These are phyloP conservation scores for Malassezia obtusa DNA, from an alignment of 1,284 basidiomycete genomes.

Conservation along the genomic window DNA sequence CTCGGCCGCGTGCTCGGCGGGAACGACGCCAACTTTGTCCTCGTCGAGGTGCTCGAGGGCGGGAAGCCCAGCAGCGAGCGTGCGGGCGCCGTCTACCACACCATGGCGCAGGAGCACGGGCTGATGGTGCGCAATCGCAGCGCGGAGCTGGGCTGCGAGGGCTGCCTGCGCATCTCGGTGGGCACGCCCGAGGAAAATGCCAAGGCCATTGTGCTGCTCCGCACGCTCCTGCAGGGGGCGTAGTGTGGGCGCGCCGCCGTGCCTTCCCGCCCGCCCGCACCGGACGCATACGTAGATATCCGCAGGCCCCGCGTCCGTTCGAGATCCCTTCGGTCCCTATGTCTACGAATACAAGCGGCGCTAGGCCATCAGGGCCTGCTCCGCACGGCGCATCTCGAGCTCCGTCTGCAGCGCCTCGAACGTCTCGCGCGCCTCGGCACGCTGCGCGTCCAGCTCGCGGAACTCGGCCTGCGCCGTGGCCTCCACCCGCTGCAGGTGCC, in stretches of 20 bases:
- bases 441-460: conserved; percentile 24
- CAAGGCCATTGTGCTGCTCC: too few relatives aligned
- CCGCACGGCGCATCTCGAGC: conserved; percentile 43
- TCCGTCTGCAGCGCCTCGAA: conserved; percentile 35
- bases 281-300: too few relatives aligned
- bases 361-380: conserved; percentile 13
- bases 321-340: too few relatives aligned
- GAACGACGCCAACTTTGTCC: conserved; percentile 83
- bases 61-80: conserved; percentile 61
- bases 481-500: conserved; percentile 25
- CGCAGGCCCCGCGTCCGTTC: too few relatives aligned
- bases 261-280: too few relatives aligned
- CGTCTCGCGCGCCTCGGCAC: conserved; percentile 23
- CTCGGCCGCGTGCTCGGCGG: conserved; percentile 67
- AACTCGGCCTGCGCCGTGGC: conserved; percentile 29
- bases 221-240: too few relatives aligned
- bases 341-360: too few relatives aligned
- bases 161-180: conserved; percentile 79
- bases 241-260: too few relatives aligned
- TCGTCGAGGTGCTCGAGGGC: conserved; percentile 64
- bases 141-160: conserved; percentile 72
- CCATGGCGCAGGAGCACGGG: conserved; percentile 69
- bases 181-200: conserved; percentile 66
- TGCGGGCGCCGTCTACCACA: conserved; percentile 65
- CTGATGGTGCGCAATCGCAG: conserved; percentile 88